Base-by-base conservation (phyloP, 192 early-diverging fungal genomes). In the Backusella parvicylindrica region DNA sequence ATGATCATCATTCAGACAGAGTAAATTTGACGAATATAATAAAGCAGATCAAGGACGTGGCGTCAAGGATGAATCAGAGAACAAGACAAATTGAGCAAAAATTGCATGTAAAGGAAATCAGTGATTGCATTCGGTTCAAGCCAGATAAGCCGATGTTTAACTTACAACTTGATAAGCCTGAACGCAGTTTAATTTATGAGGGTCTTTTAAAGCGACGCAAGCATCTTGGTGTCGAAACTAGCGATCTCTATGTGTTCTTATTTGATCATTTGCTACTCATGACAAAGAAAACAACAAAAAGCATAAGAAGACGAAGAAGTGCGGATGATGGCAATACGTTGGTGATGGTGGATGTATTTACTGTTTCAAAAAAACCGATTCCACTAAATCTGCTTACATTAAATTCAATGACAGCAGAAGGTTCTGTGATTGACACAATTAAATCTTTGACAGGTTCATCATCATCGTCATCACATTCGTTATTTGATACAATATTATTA, bases 261-360 rank as follows among this genome's bases (percentile, higher is more conserved):
- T 93, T 98, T 56, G 98, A 99, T 79, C 94, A 98, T 83, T 79
- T 91, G 73, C 73, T 95, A 16, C 75, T 95, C 9, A 88, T 95
- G 86, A 89, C 92, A 71, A 93, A 91, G 77, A 81, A 49, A 86
- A 90, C 53, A 60, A 60, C 23, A 60, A 3, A 2, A 13, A 81
- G 79, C 16, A 77, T 77, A 60, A 12, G 3, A 35, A 41, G 4
- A 60, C 6, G 3, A 35, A 41, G 4, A 36, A 9, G 16, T 6
- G 2, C 43, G 32, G 31, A 31, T 13, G 15, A 47, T 31, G 0
- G 11, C 9, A 7, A n/a, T 2, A 28, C 53, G 2, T 13, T 28
- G 26, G 23, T 60, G 53, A 60, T 60, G 53, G 11, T 60, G 53
- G 23, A 31, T 84, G 86, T 64, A 2, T 89, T 82, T 80, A 88